A percentile compares a stretch with the other conserved stretches of the same genome.
Conservation (phyloP, 306 rosid genomes). For the Vigna nakashimae region DNA sequence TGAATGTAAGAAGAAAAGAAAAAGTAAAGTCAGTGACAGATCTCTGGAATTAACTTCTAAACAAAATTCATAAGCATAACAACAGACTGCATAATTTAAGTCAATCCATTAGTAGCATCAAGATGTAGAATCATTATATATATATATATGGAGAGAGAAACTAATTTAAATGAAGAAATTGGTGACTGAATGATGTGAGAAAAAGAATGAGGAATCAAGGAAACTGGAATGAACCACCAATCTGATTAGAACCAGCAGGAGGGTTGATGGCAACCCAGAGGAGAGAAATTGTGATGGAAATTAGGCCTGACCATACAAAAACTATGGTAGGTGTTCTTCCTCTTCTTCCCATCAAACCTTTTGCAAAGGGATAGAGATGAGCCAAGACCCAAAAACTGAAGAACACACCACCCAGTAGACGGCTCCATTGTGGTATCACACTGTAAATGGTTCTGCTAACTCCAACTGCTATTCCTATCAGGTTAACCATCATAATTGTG, state of each 20-base stretch:
- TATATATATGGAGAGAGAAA: conserved; percentile 1
- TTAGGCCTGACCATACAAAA: conserved; percentile 94
- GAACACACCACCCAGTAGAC: conserved; percentile 84
- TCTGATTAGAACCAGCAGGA: conserved; percentile 67
- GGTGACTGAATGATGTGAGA: conserved; percentile 33
- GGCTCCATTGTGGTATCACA: conserved; percentile 88
- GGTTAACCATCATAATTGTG: conserved; percentile 83
- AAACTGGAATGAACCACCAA: conserved; percentile 92
- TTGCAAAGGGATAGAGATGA: conserved; percentile 91
- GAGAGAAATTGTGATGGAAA: conserved; percentile 88
- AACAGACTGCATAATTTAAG: conserved; percentile 26
- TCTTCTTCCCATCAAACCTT: conserved; percentile 93
- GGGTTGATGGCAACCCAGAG: conserved; percentile 94
- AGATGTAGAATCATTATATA: neutral
- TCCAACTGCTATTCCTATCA: conserved; percentile 86
- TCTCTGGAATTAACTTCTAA: conserved; percentile 31
- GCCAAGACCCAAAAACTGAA: conserved; percentile 95
- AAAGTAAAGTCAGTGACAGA: neutral
- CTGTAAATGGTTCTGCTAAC: conserved; percentile 89
- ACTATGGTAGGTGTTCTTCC: conserved; percentile 98
- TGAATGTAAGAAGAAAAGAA: neutral
- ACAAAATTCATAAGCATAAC: conserved; percentile 45
- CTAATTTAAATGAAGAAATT: conserved; percentile 38
- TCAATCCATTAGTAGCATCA: conserved; percentile 33
- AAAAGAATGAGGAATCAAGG: conserved; percentile 61